phyloP scores from a whole-genome alignment of 225 moss, liverwort and hornwort species.

The Ulota crispa region DNA sequence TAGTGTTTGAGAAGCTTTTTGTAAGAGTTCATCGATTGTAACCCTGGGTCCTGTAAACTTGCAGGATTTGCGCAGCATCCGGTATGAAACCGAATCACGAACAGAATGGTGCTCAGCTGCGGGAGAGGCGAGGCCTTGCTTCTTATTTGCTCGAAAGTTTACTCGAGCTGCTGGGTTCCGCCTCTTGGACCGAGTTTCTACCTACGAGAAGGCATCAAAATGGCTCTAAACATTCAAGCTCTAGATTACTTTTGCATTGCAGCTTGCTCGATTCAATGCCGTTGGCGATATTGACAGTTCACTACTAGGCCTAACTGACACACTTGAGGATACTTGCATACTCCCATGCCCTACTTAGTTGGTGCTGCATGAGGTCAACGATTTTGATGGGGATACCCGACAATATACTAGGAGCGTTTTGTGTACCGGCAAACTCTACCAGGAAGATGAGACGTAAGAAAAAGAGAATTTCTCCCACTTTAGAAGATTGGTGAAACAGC shows the following conservation, averaged over 20 bases:
- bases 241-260: slow-evolving; percentile 5
- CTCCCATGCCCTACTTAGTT: background rate
- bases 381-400: slow-evolving; percentile 18
- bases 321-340: slow-evolving; percentile 9
- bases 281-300: background rate
- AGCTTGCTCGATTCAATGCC: background rate
- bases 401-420: slow-evolving; percentile 14
- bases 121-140: slow-evolving; percentile 78
- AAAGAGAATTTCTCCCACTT: background rate
- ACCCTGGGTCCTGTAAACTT: background rate
- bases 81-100: slow-evolving; percentile 77
- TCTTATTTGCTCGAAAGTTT: slow-evolving; percentile 90
- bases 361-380: slow-evolving; percentile 17
- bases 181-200: slow-evolving; percentile 66
- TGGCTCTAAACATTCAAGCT: slow-evolving; percentile 10
- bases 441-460: slow-evolving; percentile 20
- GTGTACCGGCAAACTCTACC: slow-evolving; percentile 10
- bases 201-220: slow-evolving; percentile 54
- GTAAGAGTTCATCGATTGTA: background rate
- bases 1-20: background rate
- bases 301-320: slow-evolving; percentile 13
- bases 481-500: slow-evolving; percentile 9
- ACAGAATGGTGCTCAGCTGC: slow-evolving; percentile 83
- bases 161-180: slow-evolving; percentile 87
- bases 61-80: slow-evolving; percentile 67